Conservation (phyloP, 805 yeast species). For the Middelhovenomyces tepae region DNA sequence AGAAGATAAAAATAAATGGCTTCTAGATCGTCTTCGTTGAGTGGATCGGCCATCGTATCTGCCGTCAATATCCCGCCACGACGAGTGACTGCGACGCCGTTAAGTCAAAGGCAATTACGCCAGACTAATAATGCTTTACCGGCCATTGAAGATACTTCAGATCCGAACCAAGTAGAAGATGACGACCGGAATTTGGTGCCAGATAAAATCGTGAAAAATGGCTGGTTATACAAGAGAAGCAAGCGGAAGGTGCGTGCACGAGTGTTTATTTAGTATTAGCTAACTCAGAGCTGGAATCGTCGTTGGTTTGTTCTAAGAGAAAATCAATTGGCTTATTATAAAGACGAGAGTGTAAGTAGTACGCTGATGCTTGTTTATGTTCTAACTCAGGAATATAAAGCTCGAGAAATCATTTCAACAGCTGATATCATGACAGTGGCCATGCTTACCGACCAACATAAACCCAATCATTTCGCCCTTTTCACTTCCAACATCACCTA, state of each 20-base stretch:
- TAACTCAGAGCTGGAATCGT: constrained; percentile 22
- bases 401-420: constrained; percentile 21
- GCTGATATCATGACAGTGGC: constrained; percentile 28
- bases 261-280: too few species aligned
- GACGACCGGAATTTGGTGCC: not conserved
- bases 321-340: constrained; percentile 25
- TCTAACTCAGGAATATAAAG: constrained; percentile 29
- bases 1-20: too few species aligned
- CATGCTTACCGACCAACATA: constrained; percentile 17
- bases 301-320: constrained; percentile 31
- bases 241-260: constrained; percentile 13
- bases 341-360: too few species aligned
- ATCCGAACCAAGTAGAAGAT: not conserved
- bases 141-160: not conserved
- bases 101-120: too few species aligned
- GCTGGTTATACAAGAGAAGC: constrained; percentile 25
- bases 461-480: constrained; percentile 22
- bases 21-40: too few species aligned
- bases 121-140: too few species aligned
- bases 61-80: too few species aligned
- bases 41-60: too few species aligned
- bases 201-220: constrained; percentile 21
- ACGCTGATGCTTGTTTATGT: too few species aligned
- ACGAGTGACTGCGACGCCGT: too few species aligned
- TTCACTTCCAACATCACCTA: constrained; percentile 24